Base-by-base conservation (phyloP, 768 basidiomycete species). In the Leucosporidium creatinivorum region DNA sequence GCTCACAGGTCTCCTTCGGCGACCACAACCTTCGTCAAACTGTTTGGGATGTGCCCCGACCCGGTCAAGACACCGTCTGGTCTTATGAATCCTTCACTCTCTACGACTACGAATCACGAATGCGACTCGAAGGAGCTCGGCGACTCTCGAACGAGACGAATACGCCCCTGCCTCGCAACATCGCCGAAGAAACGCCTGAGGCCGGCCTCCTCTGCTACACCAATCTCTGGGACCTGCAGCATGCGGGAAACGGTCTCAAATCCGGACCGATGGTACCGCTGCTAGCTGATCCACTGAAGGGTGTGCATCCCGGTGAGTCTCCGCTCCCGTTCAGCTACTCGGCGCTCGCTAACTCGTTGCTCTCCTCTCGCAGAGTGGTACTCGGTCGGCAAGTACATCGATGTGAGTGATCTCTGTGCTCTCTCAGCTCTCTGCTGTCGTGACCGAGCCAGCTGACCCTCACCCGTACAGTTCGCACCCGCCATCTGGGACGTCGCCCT, bases 401-500 rank as follows among this genome's bases (percentile, higher is more conserved):
- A 68, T 47, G 52, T 54, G 15, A 44, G 25, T 8, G 52, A 5
- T 26, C 15, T 12, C 8, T 12, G 26, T 54, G 8, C 12, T 4
- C 25, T 26, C 28, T 25, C 12, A 28, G 6, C n/a, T 3, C 17
- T 4, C 52, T 5, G n/a, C n/a, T n/a, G n/a, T n/a, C n/a, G n/a
- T 12, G 25, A 44, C 6, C 39, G 13, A 44, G 15, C 39, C 1
- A 26, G 52, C 52, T 54, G 52, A 26, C 25, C 4, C 8, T 28
- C 52, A 5, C 12, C 33, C 8, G 3, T 25, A 9, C 52, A 54
- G 52, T 68, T 68, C 26, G 17, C 51, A 0, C 67, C 58, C 0
- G 58, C 52, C n/a, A 63, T 68, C 8, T 68, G 67, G 67, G 62
- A 68, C 10, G 64, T 70, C 31, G 69, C 69, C 0, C 30, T 67